A percentile compares a stretch with the other conserved stretches of the same genome.
Conservation (phyloP, 2,329 filamentous ascomycete species). For the Chrysoporthe cubensis region DNA sequence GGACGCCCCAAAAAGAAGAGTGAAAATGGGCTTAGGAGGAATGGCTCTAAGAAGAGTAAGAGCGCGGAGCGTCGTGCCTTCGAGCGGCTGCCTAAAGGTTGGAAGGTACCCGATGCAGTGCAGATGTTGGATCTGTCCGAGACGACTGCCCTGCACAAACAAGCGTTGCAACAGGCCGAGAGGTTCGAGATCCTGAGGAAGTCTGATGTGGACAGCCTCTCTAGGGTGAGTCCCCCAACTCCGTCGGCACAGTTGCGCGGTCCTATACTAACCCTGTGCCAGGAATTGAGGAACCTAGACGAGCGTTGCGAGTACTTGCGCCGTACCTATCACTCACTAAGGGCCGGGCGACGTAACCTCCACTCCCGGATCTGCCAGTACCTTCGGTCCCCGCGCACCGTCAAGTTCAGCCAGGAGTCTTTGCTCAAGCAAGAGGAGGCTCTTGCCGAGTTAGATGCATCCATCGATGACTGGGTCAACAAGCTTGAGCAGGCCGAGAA, state of each 20-base stretch:
- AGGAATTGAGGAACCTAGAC: conserved; percentile 77
- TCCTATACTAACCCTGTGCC: conserved; percentile 16
- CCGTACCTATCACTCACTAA: conserved; percentile 74
- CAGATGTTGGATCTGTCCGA: conserved; percentile 54
- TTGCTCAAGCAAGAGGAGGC: conserved; percentile 82
- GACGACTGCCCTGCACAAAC: conserved; percentile 56
- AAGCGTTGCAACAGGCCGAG: conserved; percentile 64
- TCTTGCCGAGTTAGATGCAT: conserved; percentile 73
- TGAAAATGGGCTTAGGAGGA: conserved; percentile 42
- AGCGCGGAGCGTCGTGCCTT: conserved; percentile 61
- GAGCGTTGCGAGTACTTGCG: conserved; percentile 79
- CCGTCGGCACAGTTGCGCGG: background rate
- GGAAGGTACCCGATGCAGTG: conserved; percentile 56
- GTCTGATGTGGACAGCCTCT: conserved; percentile 67
- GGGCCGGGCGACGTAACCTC: conserved; percentile 75
- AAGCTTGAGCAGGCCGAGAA: conserved; percentile 85
- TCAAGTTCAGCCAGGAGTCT: conserved; percentile 74
- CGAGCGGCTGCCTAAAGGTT: conserved; percentile 63
- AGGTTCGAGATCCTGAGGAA: conserved; percentile 67
- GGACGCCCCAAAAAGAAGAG: conserved; percentile 64
- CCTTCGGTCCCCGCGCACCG: conserved; percentile 70
- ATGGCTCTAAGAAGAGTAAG: conserved; percentile 49
- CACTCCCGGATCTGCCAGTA: conserved; percentile 79
- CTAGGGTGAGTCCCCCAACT: conserved; percentile 52
- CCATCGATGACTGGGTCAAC: conserved; percentile 79